These are phyloP conservation scores for Cyclotella cryptica DNA, from an alignment of 108 stramenopile species.

Conservation along the genomic window DNA sequence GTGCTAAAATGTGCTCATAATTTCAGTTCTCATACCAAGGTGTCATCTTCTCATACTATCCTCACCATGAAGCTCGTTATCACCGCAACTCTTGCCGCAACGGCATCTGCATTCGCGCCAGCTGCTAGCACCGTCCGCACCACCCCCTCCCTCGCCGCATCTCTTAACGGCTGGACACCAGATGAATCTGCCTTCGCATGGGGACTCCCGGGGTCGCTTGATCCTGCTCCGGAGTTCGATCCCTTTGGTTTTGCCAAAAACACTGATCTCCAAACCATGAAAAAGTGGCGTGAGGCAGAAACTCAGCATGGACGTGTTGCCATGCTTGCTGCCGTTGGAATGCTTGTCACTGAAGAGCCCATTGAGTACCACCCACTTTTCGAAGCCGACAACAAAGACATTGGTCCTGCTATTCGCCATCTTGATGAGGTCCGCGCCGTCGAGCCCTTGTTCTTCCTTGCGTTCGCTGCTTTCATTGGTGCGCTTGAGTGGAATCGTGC, in stretches of 20 bases:
- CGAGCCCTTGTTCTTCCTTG: constrained; percentile 56
- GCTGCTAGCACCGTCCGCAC: constrained; percentile 11
- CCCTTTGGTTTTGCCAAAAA: constrained; percentile 69
- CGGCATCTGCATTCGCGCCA: constrained; percentile 46
- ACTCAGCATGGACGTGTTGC: constrained; percentile 64
- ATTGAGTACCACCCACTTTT: constrained; percentile 62
- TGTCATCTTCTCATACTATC: no score
- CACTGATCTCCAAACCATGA: constrained; percentile 35
- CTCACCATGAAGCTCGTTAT: constrained; percentile 38
- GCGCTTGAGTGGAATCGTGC: constrained; percentile 72
- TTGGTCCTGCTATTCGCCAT: constrained; percentile 67
- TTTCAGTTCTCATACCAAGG: no score
- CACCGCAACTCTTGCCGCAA: constrained; percentile 28
- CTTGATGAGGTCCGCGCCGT: constrained; percentile 56
- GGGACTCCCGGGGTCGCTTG: constrained; percentile 71
- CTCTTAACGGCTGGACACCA: constrained; percentile 70
- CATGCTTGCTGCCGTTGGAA: constrained; percentile 69
- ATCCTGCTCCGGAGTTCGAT: constrained; percentile 67
- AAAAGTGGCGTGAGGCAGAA: constrained; percentile 65
- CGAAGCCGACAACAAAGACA: constrained; percentile 60
- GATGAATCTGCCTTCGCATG: constrained; percentile 51
- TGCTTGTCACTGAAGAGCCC: constrained; percentile 51
- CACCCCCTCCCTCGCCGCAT: constrained; percentile 20
- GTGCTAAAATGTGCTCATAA: no score
- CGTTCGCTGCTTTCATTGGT: constrained; percentile 57